These are phyloP conservation scores for Brassica incana DNA, from an alignment of 345 rosid species.

Conservation along the genomic window DNA sequence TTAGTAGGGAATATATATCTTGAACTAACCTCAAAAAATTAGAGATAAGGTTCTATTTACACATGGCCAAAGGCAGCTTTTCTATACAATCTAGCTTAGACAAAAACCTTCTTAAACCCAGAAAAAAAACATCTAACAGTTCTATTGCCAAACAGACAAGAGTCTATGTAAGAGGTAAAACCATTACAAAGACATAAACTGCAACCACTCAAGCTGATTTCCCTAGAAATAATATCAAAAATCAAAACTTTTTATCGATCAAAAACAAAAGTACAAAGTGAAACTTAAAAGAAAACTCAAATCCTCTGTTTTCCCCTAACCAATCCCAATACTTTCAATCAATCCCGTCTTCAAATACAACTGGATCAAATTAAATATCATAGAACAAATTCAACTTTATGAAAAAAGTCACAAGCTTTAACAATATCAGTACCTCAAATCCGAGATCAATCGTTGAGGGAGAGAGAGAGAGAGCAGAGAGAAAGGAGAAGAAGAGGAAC, in stretches of 20 bases:
- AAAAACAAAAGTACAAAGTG: neutral
- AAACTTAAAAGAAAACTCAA: neutral
- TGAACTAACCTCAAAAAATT: too few relatives aligned
- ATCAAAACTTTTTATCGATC: constrained; percentile 9
- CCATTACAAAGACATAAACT: neutral
- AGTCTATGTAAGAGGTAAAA: neutral
- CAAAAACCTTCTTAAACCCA: neutral
- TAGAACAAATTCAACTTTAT: neutral
- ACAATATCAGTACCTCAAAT: neutral
- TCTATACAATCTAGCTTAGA: neutral
- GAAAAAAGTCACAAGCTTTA: neutral
- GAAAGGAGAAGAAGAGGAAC: constrained; percentile 17
- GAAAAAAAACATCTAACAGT: neutral
- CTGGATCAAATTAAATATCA: constrained; percentile 27
- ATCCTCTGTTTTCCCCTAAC: neutral
- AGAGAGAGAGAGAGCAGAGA: neutral
- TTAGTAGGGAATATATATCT: neutral
- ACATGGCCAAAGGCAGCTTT: neutral
- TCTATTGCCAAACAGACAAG: neutral
- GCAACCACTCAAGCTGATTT: neutral
- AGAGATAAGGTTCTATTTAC: neutral
- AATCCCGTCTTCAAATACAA: constrained; percentile 18
- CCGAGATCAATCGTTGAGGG: constrained; percentile 3
- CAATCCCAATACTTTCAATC: constrained; percentile 8
- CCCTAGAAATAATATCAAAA: neutral